Percentiles rank a stretch among this genome's conserved stretches.
These are phyloP conservation scores for Mycena galopus DNA, from an alignment of 768 basidiomycete species.

Conservation along the genomic window DNA sequence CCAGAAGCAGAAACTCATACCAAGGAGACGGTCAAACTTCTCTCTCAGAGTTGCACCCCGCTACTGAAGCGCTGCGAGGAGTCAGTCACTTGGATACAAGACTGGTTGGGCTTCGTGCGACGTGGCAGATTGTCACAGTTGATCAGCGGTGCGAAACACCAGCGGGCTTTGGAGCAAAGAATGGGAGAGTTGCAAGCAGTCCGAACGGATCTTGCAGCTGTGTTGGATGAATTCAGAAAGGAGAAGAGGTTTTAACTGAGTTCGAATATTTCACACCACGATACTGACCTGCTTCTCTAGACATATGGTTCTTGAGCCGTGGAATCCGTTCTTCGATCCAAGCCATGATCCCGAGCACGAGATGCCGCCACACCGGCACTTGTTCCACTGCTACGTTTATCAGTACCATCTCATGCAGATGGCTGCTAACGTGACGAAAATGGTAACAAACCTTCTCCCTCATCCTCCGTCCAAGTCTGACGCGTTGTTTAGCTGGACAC, in stretches of 20 bases:
- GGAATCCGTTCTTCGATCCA: slow-evolving; percentile 63
- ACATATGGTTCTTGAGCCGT: slow-evolving; percentile 71
- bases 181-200: slow-evolving; percentile 55
- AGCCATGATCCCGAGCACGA: slow-evolving; percentile 49
- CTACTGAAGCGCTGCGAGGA: slow-evolving; percentile 60
- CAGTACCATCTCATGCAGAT: slow-evolving; percentile 67
- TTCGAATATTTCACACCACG: neutral
- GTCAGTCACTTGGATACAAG: slow-evolving; percentile 55
- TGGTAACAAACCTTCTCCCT: slow-evolving; percentile 49
- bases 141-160: slow-evolving; percentile 45
- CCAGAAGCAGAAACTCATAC: slow-evolving; percentile 60
- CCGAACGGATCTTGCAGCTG: slow-evolving; percentile 49
- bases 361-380: slow-evolving; percentile 72
- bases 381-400: slow-evolving; percentile 83
- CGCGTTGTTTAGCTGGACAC: slow-evolving; percentile 63
- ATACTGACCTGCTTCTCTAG: slow-evolving; percentile 40
- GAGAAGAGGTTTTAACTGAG: slow-evolving; percentile 60
- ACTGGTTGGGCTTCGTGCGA: slow-evolving; percentile 64
- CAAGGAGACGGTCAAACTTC: slow-evolving; percentile 55
- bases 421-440: slow-evolving; percentile 52
- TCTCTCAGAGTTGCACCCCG: slow-evolving; percentile 67
- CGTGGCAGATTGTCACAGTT: slow-evolving; percentile 54
- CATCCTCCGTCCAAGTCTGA: neutral
- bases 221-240: slow-evolving; percentile 61
- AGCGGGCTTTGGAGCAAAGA: slow-evolving; percentile 46